Evolutionary conservation across 1,284 basidiomycete species (phyloP), one percentile per base, ranked within the genome.

Genomic region (Trichosporon sp.): DNA sequence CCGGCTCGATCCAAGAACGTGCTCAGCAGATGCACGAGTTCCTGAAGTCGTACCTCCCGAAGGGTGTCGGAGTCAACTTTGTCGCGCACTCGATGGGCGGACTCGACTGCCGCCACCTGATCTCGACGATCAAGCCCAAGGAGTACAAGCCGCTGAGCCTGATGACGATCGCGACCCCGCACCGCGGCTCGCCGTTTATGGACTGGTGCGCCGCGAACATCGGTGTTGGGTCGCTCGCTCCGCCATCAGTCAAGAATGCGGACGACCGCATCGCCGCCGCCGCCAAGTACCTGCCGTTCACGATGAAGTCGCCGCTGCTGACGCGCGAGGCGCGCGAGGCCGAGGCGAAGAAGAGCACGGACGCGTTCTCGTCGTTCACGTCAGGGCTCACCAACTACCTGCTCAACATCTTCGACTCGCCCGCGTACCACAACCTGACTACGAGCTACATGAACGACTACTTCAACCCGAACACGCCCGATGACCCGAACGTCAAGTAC

Each of bases 141-240:
- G 89, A 92, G 66, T 99, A 99, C 83, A 87, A 86, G 1, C 95
- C 97, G 0, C 83, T 94, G 47, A 95, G 92, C 7, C 85, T 99
- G 70, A 98, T 93, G 0, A 93, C 91, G 18, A 88, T 99, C 73
- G 91, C 90, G 60, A 98, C 97, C 0, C 97, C 97, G 18, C 97
- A 99, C 82, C 88, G 92, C 29, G 96, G 96, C 29, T 95, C 92
- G 75, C 95, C 96, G 0, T 98, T 99, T 82, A 99, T 99, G 97
- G 95, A 98, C 83, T 99, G 96, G 96, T 98, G 96, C 84, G 87
- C 87, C 87, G 90, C 91, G 66, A 91, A 94, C 76, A 91, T 96
- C 72, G 94, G 95, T 2, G 88, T 96, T 27, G 95, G 94, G 85
- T 80, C 85, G 81, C 67, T 70, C 35, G 75, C 81, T 29, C 72